These are phyloP conservation scores for Scalesia atractyloides DNA, from an alignment of 129 eudicot genomes.

Conservation along the genomic window DNA sequence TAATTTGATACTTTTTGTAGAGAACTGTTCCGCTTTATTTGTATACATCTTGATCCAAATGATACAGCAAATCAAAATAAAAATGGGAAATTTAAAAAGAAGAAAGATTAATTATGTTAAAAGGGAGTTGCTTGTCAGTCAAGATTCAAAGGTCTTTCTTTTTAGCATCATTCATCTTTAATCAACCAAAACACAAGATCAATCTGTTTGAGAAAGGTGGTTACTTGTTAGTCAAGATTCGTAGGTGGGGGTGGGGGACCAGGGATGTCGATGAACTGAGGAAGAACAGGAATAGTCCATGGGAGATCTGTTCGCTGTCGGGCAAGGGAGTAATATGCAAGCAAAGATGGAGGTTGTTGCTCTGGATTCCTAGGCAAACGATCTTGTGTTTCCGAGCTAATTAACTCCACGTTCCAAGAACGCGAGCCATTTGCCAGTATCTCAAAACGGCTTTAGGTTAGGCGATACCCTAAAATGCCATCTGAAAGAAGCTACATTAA, in stretches of 20 bases:
- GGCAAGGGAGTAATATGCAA: constrained; percentile 83
- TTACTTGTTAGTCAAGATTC: too few species aligned
- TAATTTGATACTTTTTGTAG: neutral
- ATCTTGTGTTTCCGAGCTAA: constrained; percentile 30
- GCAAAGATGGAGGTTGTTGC: constrained; percentile 62
- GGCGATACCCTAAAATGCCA: constrained; percentile 75
- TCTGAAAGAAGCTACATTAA: constrained; percentile 55
- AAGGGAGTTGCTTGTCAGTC: constrained; percentile 16
- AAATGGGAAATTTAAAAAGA: too few species aligned
- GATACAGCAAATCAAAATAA: too few species aligned
- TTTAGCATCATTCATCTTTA: too few species aligned
- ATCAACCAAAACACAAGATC: too few species aligned
- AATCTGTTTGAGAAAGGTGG: too few species aligned
- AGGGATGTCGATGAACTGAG: constrained; percentile 16
- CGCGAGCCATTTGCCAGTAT: constrained; percentile 65
- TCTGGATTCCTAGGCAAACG: neutral
- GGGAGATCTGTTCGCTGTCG: constrained; percentile 79
- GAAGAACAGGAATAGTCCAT: neutral
- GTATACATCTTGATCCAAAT: neutral
- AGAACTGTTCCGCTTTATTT: neutral
- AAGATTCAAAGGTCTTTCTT: neutral
- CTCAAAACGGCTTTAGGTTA: constrained; percentile 37
- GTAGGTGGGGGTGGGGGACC: constrained; percentile 45
- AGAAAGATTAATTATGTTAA: too few species aligned
- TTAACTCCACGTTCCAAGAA: constrained; percentile 88